Percentiles rank a stretch among this genome's conserved stretches.
These are phyloP conservation scores for Grosmannia huntii DNA, from an alignment of 2,329 filamentous ascomycete genomes.

Conservation along the genomic window DNA sequence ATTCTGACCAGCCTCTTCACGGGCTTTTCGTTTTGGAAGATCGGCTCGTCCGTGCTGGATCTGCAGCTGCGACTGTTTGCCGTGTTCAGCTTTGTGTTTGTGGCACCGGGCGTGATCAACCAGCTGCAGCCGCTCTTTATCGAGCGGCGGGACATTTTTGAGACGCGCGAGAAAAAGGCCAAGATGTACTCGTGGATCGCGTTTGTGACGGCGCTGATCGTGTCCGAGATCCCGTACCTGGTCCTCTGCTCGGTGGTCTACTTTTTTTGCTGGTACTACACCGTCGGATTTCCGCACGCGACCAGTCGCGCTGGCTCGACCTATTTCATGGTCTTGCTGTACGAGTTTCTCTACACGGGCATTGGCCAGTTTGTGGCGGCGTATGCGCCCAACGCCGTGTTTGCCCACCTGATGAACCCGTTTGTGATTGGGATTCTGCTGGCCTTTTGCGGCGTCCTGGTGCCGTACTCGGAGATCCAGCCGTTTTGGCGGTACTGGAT, in stretches of 20 bases:
- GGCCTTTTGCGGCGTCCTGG: conserved; percentile 62
- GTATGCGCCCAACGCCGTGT: conserved; percentile 47
- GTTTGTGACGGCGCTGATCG: conserved; percentile 65
- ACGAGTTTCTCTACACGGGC: conserved; percentile 46
- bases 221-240: conserved; percentile 76
- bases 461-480: conserved; percentile 50
- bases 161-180: conserved; percentile 67
- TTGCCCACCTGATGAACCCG: conserved; percentile 44
- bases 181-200: conserved; percentile 78
- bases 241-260: conserved; percentile 59
- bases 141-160: conserved; percentile 70
- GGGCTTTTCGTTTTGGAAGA: conserved; percentile 65
- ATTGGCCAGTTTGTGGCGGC: conserved; percentile 51
- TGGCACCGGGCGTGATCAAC: conserved; percentile 72
- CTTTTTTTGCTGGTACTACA: conserved; percentile 32
- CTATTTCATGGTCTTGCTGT: conserved; percentile 43
- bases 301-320: conserved; percentile 40
- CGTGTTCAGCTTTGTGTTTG: conserved; percentile 71
- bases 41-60: conserved; percentile 61
- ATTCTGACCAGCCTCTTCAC: conserved; percentile 65
- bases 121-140: conserved; percentile 73
- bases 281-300: conserved; percentile 35
- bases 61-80: conserved; percentile 81
- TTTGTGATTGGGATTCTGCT: conserved; percentile 44
- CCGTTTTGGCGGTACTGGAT: conserved; percentile 58